These are phyloP conservation scores for Lolium perenne DNA, from an alignment of 176 grass and related monocot genomes.

Conservation along the genomic window DNA sequence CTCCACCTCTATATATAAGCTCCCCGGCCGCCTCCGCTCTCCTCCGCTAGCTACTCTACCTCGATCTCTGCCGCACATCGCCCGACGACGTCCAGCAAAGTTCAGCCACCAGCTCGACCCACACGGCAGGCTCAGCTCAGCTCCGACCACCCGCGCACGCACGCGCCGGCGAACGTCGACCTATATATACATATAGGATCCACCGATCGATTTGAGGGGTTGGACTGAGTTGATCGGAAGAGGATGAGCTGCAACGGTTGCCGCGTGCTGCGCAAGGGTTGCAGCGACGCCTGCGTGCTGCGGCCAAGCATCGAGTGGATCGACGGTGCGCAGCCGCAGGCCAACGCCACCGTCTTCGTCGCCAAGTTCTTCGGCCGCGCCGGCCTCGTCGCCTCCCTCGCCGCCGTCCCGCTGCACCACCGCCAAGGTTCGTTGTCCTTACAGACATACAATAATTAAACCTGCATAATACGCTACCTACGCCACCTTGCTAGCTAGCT, in stretches of 20 bases:
- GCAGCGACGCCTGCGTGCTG: conserved; percentile 83
- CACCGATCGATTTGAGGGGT: no score
- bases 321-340: conserved; percentile 66
- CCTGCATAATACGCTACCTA: background rate
- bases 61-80: background rate
- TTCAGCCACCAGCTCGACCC: background rate
- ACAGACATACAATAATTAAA: no score
- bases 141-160: background rate
- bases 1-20: conserved; percentile 25
- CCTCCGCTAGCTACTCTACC: background rate
- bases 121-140: background rate
- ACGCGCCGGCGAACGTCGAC: background rate
- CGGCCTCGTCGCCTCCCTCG: conserved; percentile 76
- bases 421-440: conserved; percentile 49
- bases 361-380: conserved; percentile 97
- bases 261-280: conserved; percentile 82
- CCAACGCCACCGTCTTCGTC: conserved; percentile 91
- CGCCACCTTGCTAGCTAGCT: background rate
- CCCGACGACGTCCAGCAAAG: background rate
- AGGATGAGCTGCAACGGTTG: conserved; percentile 92
- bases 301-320: conserved; percentile 85
- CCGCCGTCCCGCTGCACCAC: conserved; percentile 58
- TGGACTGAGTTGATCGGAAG: background rate
- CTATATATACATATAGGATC: background rate
- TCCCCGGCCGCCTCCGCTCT: background rate